These are phyloP conservation scores for Posidonia australis DNA, from an alignment of 106 monocot species.

Conservation along the genomic window DNA sequence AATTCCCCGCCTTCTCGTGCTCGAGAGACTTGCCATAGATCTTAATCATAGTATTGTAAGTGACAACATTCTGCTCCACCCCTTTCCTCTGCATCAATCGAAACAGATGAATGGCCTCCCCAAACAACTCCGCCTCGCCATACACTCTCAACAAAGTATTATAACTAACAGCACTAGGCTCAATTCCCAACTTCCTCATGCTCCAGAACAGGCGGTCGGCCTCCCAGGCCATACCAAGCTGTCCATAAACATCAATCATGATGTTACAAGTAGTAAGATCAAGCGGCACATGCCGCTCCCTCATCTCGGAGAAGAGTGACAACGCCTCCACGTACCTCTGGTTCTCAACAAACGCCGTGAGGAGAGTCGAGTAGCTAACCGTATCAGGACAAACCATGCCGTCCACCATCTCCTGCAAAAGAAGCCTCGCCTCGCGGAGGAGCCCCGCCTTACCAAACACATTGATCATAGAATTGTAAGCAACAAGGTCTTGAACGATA, in stretches of 20 bases:
- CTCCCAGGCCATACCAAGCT: conserved; percentile 72
- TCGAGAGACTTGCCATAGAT: conserved; percentile 89
- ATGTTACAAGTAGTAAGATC: conserved; percentile 73
- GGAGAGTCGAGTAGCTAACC: conserved; percentile 66
- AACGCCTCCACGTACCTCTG: conserved; percentile 55
- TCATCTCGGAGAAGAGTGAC: conserved; percentile 70
- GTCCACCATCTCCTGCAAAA: conserved; percentile 54
- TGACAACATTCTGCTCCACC: conserved; percentile 70
- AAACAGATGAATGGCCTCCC: conserved; percentile 87
- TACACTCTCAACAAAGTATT: conserved; percentile 95
- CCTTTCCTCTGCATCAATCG: conserved; percentile 71
- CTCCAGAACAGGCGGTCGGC: conserved; percentile 96
- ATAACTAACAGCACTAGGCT: conserved; percentile 61
- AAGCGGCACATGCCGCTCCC: conserved; percentile 19
- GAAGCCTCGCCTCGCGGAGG: conserved; percentile 51
- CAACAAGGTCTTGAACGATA: conserved; percentile 53
- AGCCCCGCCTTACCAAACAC: conserved; percentile 56
- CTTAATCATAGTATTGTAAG: conserved; percentile 92
- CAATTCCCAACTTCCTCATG: conserved; percentile 57
- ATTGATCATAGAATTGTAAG: conserved; percentile 58
- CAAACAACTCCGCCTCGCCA: conserved; percentile 75
- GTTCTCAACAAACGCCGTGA: conserved; percentile 41
- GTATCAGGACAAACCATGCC: conserved; percentile 36
- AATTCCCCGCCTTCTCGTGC: conserved; percentile 83
- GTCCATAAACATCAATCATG: conserved; percentile 79